Conservation (phyloP, 345 rosid genomes). For the Linum lewisii region DNA sequence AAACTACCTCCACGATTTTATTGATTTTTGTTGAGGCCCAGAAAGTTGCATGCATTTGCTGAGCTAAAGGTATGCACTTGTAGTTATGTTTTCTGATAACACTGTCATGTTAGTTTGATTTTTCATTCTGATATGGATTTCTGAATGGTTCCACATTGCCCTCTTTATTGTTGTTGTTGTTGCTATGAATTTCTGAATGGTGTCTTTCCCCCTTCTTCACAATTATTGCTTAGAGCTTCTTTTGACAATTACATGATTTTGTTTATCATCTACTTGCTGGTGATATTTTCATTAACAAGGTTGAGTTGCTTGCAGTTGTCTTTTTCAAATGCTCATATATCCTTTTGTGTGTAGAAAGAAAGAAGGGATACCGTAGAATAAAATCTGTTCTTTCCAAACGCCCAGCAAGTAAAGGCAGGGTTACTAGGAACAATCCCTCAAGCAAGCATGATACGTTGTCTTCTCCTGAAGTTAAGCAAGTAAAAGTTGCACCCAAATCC, state of each 20-base stretch:
- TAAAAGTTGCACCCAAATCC: slow-evolving; percentile 30
- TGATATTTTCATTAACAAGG: too few species aligned
- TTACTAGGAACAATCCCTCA: slow-evolving; percentile 1
- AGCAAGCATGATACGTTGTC: slow-evolving; percentile 12
- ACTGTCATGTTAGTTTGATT: too few species aligned
- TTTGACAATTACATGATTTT: too few species aligned
- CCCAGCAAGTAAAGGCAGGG: slow-evolving; percentile 13
- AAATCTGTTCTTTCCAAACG: slow-evolving; percentile 15
- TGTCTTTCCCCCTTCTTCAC: not conserved
- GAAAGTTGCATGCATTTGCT: too few species aligned
- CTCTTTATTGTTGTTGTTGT: not conserved
- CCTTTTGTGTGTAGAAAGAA: slow-evolving; percentile 9
- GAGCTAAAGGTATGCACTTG: too few species aligned
- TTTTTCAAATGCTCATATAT: not conserved
- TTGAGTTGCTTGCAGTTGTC: too few species aligned
- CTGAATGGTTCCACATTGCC: too few species aligned
- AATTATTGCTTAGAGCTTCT: not conserved
- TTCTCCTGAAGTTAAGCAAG: slow-evolving; percentile 26
- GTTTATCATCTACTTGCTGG: too few species aligned
- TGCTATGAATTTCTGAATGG: not conserved
- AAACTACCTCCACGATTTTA: too few species aligned
- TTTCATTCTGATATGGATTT: too few species aligned
- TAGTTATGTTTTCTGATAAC: too few species aligned
- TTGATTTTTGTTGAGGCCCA: too few species aligned
- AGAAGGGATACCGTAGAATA: not conserved